Evolutionary conservation across 331 rosid genomes (phyloP).

Genomic region (Acacia pycnantha): DNA sequence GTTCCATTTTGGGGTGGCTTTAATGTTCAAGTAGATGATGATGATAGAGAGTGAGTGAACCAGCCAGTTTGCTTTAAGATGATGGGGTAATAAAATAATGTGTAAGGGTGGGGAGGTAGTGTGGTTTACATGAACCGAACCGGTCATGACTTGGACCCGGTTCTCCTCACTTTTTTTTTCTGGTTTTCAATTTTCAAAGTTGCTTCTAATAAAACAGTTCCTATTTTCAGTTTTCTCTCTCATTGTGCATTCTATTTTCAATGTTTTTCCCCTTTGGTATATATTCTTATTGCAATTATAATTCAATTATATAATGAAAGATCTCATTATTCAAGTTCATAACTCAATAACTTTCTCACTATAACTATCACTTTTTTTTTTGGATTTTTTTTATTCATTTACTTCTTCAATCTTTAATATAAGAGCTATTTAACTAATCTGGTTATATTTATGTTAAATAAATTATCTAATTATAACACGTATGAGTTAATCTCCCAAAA

Average conservation of each 20-base stretch:
- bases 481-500: too few species aligned
- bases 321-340: too few species aligned
- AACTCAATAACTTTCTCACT: background rate
- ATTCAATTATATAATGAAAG: too few species aligned
- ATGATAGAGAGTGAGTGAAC: background rate
- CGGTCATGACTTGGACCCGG: constrained; percentile 5
- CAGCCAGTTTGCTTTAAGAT: background rate
- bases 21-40: background rate
- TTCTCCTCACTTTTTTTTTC: background rate
- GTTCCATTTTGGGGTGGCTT: too few species aligned
- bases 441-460: too few species aligned
- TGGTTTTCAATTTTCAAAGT: background rate
- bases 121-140: background rate
- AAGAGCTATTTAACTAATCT: too few species aligned
- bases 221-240: background rate
- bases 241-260: background rate
- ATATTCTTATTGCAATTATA: background rate
- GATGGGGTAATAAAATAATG: background rate
- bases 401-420: too few species aligned
- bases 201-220: background rate
- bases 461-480: too few species aligned
- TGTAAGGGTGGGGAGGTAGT: background rate
- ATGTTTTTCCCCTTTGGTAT: background rate
- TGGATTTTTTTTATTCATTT: too few species aligned
- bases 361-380: background rate